These are phyloP conservation scores for Neurospora pannonica DNA, from an alignment of 495 filamentous ascomycete genomes.

Conservation along the genomic window DNA sequence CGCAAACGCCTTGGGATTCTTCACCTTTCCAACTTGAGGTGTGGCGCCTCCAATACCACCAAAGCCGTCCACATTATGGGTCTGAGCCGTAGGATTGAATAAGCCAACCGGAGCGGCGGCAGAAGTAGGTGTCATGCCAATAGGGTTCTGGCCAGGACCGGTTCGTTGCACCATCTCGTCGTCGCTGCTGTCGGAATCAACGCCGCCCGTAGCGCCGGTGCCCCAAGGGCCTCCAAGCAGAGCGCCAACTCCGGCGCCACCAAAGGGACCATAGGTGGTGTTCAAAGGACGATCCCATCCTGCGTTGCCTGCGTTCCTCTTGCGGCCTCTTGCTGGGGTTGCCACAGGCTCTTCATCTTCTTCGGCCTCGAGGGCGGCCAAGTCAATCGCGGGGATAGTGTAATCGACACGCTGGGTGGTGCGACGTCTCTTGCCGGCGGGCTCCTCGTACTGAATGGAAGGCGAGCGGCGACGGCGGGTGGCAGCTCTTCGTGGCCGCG, in stretches of 20 bases:
- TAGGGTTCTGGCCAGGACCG: slow-evolving; percentile 44
- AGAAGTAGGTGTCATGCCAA: slow-evolving; percentile 70
- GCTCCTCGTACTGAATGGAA: slow-evolving; percentile 47
- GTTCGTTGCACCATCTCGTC: slow-evolving; percentile 64
- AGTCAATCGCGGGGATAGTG: slow-evolving; percentile 62
- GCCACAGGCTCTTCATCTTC: slow-evolving; percentile 49
- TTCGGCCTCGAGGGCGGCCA: slow-evolving; percentile 57
- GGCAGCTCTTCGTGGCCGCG: slow-evolving; percentile 37
- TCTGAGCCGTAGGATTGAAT: slow-evolving; percentile 12
- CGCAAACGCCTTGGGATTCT: slow-evolving; percentile 65
- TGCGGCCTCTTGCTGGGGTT: slow-evolving; percentile 60
- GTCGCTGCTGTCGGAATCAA: slow-evolving; percentile 93
- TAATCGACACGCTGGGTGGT: slow-evolving; percentile 35
- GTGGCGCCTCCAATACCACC: slow-evolving; percentile 57
- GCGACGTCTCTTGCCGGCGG: slow-evolving; percentile 26
- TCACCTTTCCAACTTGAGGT: slow-evolving; percentile 80
- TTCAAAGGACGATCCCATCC: slow-evolving; percentile 69
- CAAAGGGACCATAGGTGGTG: slow-evolving; percentile 84
- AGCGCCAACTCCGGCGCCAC: slow-evolving; percentile 64
- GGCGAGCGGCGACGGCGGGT: slow-evolving; percentile 39
- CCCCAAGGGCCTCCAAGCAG: slow-evolving; percentile 72
- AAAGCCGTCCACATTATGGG: slow-evolving; percentile 39
- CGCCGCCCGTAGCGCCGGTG: slow-evolving; percentile 63
- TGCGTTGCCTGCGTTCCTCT: slow-evolving; percentile 40
- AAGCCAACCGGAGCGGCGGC: slow-evolving; percentile 41